These are phyloP conservation scores for Pholiota conissans DNA, from an alignment of 768 basidiomycete species.

Conservation along the genomic window DNA sequence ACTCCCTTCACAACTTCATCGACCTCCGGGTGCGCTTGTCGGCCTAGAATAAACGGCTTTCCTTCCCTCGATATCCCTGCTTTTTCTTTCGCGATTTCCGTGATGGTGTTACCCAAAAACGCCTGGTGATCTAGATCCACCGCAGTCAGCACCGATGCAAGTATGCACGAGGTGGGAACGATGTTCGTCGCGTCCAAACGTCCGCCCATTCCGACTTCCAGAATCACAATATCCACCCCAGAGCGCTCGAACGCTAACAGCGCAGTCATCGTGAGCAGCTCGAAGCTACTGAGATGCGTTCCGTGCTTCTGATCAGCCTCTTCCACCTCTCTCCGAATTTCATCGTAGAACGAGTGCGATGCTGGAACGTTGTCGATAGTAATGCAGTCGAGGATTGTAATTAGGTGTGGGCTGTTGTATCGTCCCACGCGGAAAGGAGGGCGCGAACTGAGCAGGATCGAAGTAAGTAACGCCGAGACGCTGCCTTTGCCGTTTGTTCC, in stretches of 20 bases:
- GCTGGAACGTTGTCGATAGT: constrained; percentile 61
- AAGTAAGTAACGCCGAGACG: constrained; percentile 79
- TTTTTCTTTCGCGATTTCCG: constrained; percentile 80
- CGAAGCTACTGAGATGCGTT: constrained; percentile 70
- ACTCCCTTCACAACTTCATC: constrained; percentile 38
- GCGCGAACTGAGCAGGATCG: constrained; percentile 60
- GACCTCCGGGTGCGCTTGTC: constrained; percentile 56
- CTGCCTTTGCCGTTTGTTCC: constrained; percentile 99
- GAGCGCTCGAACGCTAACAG: constrained; percentile 70
- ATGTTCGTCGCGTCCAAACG: constrained; percentile 91
- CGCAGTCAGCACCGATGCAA: constrained; percentile 80
- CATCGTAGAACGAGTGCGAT: constrained; percentile 42
- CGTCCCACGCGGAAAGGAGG: constrained; percentile 66
- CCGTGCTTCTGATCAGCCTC: constrained; percentile 40
- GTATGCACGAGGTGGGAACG: constrained; percentile 64
- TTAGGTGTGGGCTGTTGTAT: constrained; percentile 92
- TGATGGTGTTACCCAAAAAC: constrained; percentile 79
- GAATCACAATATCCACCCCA: constrained; percentile 69
- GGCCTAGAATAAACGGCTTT: constrained; percentile 65
- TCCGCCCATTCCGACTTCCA: constrained; percentile 97
- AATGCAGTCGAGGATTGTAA: constrained; percentile 77
- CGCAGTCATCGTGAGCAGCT: constrained; percentile 82
- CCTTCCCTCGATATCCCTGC: constrained; percentile 71
- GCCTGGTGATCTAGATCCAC: constrained; percentile 94
- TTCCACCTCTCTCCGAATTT: constrained; percentile 48